These are phyloP conservation scores for Suhomyces sp. DNA, from an alignment of 805 yeast genomes.

Conservation along the genomic window DNA sequence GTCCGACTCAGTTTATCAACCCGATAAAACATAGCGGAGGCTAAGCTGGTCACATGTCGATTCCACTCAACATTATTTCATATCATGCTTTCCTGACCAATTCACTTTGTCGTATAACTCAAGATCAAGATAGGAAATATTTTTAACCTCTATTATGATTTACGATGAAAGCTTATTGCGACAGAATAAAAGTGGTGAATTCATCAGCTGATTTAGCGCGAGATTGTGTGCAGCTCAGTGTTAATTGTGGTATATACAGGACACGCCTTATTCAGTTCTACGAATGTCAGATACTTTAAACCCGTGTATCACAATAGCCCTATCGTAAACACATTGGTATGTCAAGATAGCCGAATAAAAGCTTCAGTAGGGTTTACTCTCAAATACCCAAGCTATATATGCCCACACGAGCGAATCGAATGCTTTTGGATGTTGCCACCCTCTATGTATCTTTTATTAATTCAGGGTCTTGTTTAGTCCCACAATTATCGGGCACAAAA, in stretches of 20 bases:
- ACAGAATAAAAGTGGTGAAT: background rate
- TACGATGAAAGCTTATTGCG: background rate
- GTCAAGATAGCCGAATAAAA: background rate
- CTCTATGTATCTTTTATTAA: background rate
- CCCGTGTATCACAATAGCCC: background rate
- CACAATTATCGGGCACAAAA: background rate
- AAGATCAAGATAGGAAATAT: constrained; percentile 1
- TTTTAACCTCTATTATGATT: background rate
- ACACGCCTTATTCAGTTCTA: background rate
- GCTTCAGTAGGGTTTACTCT: background rate
- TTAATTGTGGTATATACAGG: background rate
- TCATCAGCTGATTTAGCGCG: background rate
- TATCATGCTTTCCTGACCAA: background rate
- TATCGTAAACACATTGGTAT: background rate
- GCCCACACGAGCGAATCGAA: background rate
- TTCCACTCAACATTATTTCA: background rate
- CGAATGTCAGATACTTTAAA: background rate
- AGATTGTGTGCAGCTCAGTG: background rate
- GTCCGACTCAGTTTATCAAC: background rate
- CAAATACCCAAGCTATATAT: background rate
- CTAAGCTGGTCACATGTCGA: background rate
- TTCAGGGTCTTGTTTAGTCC: background rate
- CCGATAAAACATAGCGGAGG: background rate
- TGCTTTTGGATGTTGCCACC: background rate
- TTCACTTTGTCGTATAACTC: background rate